These are phyloP conservation scores for Sinapis alba DNA, from an alignment of 441 rosid genomes.

Conservation along the genomic window DNA sequence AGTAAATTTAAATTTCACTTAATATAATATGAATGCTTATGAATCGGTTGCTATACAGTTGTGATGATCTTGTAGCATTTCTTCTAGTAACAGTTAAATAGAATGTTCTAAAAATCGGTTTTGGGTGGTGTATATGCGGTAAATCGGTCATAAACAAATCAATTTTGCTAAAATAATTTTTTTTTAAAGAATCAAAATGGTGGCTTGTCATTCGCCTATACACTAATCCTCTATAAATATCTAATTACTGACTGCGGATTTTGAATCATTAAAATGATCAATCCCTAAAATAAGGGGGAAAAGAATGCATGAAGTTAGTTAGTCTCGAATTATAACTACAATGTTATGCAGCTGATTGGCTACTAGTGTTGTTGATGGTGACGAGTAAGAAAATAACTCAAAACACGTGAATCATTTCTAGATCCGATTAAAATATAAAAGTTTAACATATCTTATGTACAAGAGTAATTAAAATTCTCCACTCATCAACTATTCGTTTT, in stretches of 20 bases:
- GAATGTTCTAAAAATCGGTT: not conserved
- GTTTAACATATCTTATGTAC: not conserved
- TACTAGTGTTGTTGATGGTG: not conserved
- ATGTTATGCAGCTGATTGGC: not conserved
- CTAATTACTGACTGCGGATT: not conserved
- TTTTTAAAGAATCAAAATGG: too few species aligned
- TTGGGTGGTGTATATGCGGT: not conserved
- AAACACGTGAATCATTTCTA: not conserved
- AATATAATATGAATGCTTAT: not conserved
- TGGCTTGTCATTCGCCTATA: too few species aligned
- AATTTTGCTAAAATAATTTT: too few species aligned
- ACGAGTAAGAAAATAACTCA: not conserved
- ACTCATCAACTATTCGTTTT: conserved; percentile 18
- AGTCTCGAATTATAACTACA: not conserved
- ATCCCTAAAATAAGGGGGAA: not conserved
- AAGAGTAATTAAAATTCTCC: conserved; percentile 27
- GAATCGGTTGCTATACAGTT: not conserved
- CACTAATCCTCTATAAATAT: too few species aligned
- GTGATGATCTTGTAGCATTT: not conserved
- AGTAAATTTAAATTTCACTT: not conserved
- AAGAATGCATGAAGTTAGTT: not conserved
- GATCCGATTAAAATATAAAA: not conserved
- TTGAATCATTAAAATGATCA: not conserved
- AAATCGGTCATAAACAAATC: not conserved
- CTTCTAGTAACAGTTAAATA: not conserved